Conservation (phyloP, 306 rosid genomes). For the Medicago arabica region DNA sequence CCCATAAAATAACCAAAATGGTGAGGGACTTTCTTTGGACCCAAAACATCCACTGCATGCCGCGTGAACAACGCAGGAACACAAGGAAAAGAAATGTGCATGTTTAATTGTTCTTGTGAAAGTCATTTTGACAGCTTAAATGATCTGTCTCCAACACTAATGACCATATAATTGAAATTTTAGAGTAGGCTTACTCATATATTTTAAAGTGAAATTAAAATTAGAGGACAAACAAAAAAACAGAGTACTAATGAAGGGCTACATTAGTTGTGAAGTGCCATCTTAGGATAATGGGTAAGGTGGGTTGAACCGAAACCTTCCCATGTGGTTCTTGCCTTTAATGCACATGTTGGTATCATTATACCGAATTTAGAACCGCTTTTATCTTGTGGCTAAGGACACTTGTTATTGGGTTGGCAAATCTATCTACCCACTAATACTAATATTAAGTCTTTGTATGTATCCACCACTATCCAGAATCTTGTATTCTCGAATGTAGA, state of each 20-base stretch:
- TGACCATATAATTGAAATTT: neutral
- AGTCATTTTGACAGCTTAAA: constrained; percentile 42
- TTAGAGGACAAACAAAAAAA: neutral
- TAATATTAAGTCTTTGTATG: constrained; percentile 32
- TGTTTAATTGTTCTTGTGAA: neutral
- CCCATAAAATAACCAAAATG: constrained; percentile 21
- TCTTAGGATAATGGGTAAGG: constrained; percentile 47
- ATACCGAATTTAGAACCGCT: constrained; percentile 49
- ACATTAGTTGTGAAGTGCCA: constrained; percentile 27
- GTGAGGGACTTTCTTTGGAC: constrained; percentile 5
- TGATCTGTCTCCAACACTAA: constrained; percentile 41
- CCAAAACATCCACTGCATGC: constrained; percentile 39
- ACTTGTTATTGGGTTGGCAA: constrained; percentile 48
- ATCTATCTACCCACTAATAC: constrained; percentile 45
- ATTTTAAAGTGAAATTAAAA: neutral
- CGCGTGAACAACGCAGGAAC: constrained; percentile 59
- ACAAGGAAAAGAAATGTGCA: constrained; percentile 24
- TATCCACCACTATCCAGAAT: constrained; percentile 40
- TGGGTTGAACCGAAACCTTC: constrained; percentile 42
- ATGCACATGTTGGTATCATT: constrained; percentile 65
- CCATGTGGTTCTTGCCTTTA: constrained; percentile 71
- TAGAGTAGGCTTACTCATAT: constrained; percentile 13
- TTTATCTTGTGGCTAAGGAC: constrained; percentile 54
- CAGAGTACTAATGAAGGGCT: constrained; percentile 9
- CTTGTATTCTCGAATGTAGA: neutral